Evolutionary conservation across 306 rosid genomes (phyloP).

Genomic region (Hippophae gyantsensis): DNA sequence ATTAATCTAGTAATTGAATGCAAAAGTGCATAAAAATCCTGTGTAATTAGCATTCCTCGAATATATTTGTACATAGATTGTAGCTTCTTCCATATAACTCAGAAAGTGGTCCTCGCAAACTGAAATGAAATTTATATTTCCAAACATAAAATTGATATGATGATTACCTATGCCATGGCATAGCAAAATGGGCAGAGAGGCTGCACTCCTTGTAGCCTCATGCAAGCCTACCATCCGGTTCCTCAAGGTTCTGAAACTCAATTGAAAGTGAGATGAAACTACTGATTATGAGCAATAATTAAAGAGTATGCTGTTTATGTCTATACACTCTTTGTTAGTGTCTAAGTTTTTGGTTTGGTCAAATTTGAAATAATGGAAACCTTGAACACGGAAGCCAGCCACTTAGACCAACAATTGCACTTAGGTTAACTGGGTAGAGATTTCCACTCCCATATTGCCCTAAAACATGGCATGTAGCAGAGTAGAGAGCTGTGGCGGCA

Average conservation of each 20-base stretch:
- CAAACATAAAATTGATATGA: constrained; percentile 10
- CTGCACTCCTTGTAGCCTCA: constrained; percentile 74
- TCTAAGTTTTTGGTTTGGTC: constrained; percentile 8
- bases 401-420: constrained; percentile 73
- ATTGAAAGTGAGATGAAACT: constrained; percentile 12
- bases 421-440: constrained; percentile 59
- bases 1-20: too few relatives aligned
- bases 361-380: constrained; percentile 37
- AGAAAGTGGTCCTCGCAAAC: neutral
- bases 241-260: constrained; percentile 49
- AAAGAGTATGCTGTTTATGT: constrained; percentile 13
- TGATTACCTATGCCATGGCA: constrained; percentile 79
- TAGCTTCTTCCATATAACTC: neutral
- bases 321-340: neutral
- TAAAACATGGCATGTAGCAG: constrained; percentile 61
- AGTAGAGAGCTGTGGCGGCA: constrained; percentile 91
- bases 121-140: constrained; percentile 7
- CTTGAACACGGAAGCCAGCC: constrained; percentile 99
- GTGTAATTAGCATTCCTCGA: too few relatives aligned
- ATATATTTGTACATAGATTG: neutral
- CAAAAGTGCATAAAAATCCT: too few relatives aligned
- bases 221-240: constrained; percentile 44
- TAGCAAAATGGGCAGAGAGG: constrained; percentile 61
- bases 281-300: constrained; percentile 4
- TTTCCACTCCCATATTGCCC: constrained; percentile 79